Percentiles rank a stretch among this genome's conserved stretches.
These are phyloP conservation scores for Isatis tinctoria DNA, from an alignment of 345 rosid species.

Conservation along the genomic window DNA sequence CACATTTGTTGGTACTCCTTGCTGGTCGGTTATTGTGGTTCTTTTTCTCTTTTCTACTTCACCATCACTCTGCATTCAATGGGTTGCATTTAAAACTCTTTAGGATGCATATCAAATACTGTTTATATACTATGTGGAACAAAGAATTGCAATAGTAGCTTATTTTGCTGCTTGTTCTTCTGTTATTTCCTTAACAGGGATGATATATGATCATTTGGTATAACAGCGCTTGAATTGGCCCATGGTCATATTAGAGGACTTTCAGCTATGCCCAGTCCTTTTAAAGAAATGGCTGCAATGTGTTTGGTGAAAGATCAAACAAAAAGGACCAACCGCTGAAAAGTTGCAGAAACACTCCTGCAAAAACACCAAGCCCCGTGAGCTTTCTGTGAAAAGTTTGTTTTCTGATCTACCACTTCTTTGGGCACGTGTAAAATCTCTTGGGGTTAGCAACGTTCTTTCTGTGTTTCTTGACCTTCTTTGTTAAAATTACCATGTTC, in stretches of 20 bases:
- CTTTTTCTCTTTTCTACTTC: not conserved
- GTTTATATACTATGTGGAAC: not conserved
- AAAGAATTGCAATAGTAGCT: not conserved
- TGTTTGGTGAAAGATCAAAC: conserved; percentile 99
- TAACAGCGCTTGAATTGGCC: conserved; percentile 96
- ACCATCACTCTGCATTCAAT: not conserved
- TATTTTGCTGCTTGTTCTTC: conserved; percentile 22
- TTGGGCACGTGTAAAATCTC: conserved; percentile 89
- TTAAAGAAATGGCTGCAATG: conserved; percentile 99
- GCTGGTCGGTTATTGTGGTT: conserved; percentile 59
- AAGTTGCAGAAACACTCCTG: conserved; percentile 83
- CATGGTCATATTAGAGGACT: conserved; percentile 91
- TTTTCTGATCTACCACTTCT: conserved; percentile 85
- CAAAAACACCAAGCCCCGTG: conserved; percentile 90
- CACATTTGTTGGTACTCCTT: conserved; percentile 98
- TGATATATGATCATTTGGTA: conserved; percentile 99
- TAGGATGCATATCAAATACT: not conserved
- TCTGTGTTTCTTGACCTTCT: conserved; percentile 6
- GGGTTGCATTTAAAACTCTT: not conserved
- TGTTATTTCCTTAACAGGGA: conserved; percentile 55
- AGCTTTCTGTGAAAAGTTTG: conserved; percentile 69
- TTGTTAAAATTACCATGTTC: conserved; percentile 1
- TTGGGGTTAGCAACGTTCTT: conserved; percentile 54
- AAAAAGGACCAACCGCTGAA: conserved; percentile 96
- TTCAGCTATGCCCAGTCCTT: conserved; percentile 97